Base-by-base conservation (phyloP, 2,329 filamentous ascomycete species). In the Daldinia eschscholtzii region DNA sequence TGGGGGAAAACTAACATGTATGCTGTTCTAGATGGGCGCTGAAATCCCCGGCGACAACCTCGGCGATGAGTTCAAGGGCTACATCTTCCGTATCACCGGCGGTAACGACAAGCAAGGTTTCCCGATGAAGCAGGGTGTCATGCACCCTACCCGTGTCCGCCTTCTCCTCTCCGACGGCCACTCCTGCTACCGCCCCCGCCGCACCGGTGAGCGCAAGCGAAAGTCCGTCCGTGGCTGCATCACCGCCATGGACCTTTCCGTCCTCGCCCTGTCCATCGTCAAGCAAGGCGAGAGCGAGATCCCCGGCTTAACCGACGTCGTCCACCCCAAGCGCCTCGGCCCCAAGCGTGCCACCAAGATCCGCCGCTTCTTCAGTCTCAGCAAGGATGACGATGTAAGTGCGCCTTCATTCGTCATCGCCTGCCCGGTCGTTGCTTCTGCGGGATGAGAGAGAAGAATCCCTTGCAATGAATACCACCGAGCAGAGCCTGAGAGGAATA, bases 61-160 rank as follows among this genome's bases (percentile, higher is more conserved):
- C 81, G 96, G 96, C 81, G 94, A 98, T 83, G 96, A 99, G 88
- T 99, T 97, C 93, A 98, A 98, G 90, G 96, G 96, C 85, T 99
- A 99, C 89, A 91, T 99, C 88, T 94, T 99, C 92, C 92, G 91
- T 84, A 98, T 99, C 88, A 99, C 96, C 80, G 97, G 96, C 82
- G 96, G 97, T 83, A 99, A 99, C 92, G 96, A 99, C 93, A 99
- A 99, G 93, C 97, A 99, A 90, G 96, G 96, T 88, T 99, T 99
- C 91, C 96, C 96, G 79, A 99, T 99, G 96, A 99, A 99, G 94
- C 97, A 99, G 92, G 96, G 96, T 89, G 93, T 97, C 84, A 95
- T 99, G 90, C 93, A 97, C 85, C 94, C 96, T 80, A 96, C 93
- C 84, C 96, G 96, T 96, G 96, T 98, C 87, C 92, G 93, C 79